Evolutionary conservation across 1,284 basidiomycete genomes (phyloP).

Genomic region (Microbotryomycetes sp.): DNA sequence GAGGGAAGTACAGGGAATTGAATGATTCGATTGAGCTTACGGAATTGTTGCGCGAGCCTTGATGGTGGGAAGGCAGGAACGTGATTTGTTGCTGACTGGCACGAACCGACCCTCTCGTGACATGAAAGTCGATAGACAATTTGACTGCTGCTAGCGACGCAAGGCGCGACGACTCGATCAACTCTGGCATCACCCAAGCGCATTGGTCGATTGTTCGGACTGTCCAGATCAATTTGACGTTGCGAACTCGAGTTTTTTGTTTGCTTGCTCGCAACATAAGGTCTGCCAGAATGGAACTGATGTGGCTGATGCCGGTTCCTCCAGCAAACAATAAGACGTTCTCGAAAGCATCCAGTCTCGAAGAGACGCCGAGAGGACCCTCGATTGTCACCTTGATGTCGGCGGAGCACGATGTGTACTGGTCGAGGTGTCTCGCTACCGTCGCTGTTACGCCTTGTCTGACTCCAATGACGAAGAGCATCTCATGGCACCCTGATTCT

Average conservation of each 20-base stretch:
- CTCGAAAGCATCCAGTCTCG: slow-evolving; percentile 10
- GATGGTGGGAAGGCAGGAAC: not conserved
- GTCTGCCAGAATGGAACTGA: slow-evolving; percentile 16
- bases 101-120: slow-evolving; percentile 10
- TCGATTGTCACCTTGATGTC: slow-evolving; percentile 16
- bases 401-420: not conserved
- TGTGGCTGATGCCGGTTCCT: slow-evolving; percentile 24
- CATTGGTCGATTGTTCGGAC: slow-evolving; percentile 11
- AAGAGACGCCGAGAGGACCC: slow-evolving; percentile 16
- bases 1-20: not conserved
- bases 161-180: not conserved
- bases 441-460: slow-evolving; percentile 18
- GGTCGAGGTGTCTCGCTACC: slow-evolving; percentile 13
- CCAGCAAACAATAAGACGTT: slow-evolving; percentile 24
- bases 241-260: not conserved
- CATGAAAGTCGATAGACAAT: slow-evolving; percentile 15
- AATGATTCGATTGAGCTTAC: not conserved
- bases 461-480: slow-evolving; percentile 27
- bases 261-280: not conserved
- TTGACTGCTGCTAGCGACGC: slow-evolving; percentile 8
- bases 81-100: not conserved
- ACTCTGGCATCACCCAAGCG: slow-evolving; percentile 9
- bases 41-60: not conserved
- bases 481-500: not conserved
- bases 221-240: slow-evolving; percentile 24